A percentile compares a stretch with the other conserved stretches of the same genome.
phyloP scores from a whole-genome alignment of 2,329 filamentous ascomycete species.

The Elsinoe ampelina region DNA sequence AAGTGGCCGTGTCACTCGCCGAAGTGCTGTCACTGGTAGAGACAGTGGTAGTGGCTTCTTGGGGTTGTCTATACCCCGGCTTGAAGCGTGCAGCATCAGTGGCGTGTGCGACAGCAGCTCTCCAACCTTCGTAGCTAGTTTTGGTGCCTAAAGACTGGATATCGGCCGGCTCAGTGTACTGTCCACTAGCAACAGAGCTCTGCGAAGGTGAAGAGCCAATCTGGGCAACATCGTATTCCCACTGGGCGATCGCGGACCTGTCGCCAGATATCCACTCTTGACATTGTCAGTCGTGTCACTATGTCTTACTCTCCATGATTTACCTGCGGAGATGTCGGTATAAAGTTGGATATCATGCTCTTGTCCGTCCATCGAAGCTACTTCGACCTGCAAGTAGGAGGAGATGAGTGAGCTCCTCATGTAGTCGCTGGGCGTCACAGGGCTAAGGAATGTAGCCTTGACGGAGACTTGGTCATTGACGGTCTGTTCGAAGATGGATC shows the following conservation, averaged over 20 bases:
- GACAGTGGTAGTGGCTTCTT: background rate
- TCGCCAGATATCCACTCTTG: conserved; percentile 66
- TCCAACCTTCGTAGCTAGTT: conserved; percentile 9
- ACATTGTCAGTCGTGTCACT: conserved; percentile 1
- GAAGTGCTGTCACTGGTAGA: background rate
- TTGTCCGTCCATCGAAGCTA: conserved; percentile 52
- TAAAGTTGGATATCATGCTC: conserved; percentile 61
- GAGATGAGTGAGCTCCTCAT: conserved; percentile 59
- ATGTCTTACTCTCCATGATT: conserved; percentile 20
- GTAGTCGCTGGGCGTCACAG: conserved; percentile 57
- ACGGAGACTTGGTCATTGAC: conserved; percentile 53
- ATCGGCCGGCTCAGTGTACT: background rate
- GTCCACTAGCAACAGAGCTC: background rate
- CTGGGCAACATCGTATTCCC: conserved; percentile 44
- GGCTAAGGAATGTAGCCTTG: conserved; percentile 62
- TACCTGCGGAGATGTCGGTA: conserved; percentile 61
- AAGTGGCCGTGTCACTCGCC: background rate
- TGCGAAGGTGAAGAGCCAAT: background rate
- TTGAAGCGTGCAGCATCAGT: background rate
- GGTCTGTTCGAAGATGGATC: conserved; percentile 59
- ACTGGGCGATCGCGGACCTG: conserved; percentile 45
- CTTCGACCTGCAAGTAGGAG: conserved; percentile 58
- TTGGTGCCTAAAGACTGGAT: background rate
- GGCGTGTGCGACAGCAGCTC: conserved; percentile 1
- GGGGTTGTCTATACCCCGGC: background rate